Base-by-base conservation (phyloP, 129 eudicot genomes). In the Kitagawia praeruptora region DNA sequence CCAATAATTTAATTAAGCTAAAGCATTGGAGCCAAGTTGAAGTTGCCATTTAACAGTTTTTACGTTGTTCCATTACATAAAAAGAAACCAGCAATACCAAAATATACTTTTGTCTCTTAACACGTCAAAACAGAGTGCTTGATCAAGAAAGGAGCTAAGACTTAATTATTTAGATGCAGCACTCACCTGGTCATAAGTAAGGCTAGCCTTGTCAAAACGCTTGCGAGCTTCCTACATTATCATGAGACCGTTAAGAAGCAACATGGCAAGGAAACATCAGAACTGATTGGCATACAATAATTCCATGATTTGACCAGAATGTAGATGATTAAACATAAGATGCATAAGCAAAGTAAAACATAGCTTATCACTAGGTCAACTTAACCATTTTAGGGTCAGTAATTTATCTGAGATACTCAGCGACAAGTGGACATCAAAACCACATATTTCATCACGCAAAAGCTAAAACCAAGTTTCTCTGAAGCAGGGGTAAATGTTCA, bases 171-270 rank as follows among this genome's bases (percentile, higher is more conserved):
- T 61, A 21, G 58, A 39, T 49, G 79, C 78, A 48, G 83, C 76
- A 78, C 72, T 46, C 37, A 92, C 98, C 98, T 95, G 98, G 70
- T 95, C 98, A 85, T 95, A 95, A 58, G 83, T 75, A 86, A 95
- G 90, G 78, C 97, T 88, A 75, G 98, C 96, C 91, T 95, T 95
- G 88, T 95, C 98, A 89, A 95, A 95, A 76, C 96, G 94, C 81
- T 90, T 95, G 27, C 98, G 89, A 80, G 98, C 98, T 85, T 95
- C 98, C 98, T 95, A 89, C 81, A 88, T 71, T 31, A 81, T 49
- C 44, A 74, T 75, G 82, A 82, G 46, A 79, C 70, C 38, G 21
- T 70, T 77, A 40, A 51, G 40, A 63, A 77, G 53, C 71, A 53
- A 42, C 4, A 39, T 44, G 18, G 44, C 54, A 74, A 61, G 31